Percentiles rank a stretch among this genome's conserved stretches.
Evolutionary conservation across 352 stramenopile species (phyloP).

Genomic region (Achlya hypogyna): DNA sequence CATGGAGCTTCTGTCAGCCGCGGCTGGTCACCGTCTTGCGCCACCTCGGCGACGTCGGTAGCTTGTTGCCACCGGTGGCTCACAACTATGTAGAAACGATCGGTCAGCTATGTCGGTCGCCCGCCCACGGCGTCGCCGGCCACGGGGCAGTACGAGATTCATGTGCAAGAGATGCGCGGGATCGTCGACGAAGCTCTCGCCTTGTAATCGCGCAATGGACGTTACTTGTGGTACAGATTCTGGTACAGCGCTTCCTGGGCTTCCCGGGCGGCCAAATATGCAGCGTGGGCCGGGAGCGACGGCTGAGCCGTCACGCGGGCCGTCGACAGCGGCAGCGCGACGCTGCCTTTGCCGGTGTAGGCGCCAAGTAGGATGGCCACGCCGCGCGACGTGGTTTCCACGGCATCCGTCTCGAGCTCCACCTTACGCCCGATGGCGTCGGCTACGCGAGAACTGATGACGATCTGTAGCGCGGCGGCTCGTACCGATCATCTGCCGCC

Average conservation of each 20-base stretch:
- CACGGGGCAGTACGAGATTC: conserved; percentile 92
- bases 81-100: background rate
- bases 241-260: conserved; percentile 64
- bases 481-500: conserved; percentile 72
- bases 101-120: conserved; percentile 90
- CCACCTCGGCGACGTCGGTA: conserved; percentile 46
- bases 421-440: conserved; percentile 71
- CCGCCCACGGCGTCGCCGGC: conserved; percentile 91
- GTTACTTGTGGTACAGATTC: conserved; percentile 40
- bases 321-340: conserved; percentile 27
- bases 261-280: conserved; percentile 52
- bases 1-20: conserved; percentile 88
- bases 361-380: conserved; percentile 63
- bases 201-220: conserved; percentile 23
- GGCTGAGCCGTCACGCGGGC: conserved; percentile 32
- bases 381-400: conserved; percentile 77
- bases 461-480: background rate
- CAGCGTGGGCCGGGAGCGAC: conserved; percentile 39
- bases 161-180: conserved; percentile 88
- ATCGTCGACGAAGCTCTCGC: conserved; percentile 85
- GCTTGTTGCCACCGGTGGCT: background rate
- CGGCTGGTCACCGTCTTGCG: conserved; percentile 91
- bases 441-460: conserved; percentile 22
- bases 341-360: conserved; percentile 47
- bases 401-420: conserved; percentile 44